phyloP scores from a whole-genome alignment of 2,329 filamentous ascomycete genomes.

The Penicillium crustosum region DNA sequence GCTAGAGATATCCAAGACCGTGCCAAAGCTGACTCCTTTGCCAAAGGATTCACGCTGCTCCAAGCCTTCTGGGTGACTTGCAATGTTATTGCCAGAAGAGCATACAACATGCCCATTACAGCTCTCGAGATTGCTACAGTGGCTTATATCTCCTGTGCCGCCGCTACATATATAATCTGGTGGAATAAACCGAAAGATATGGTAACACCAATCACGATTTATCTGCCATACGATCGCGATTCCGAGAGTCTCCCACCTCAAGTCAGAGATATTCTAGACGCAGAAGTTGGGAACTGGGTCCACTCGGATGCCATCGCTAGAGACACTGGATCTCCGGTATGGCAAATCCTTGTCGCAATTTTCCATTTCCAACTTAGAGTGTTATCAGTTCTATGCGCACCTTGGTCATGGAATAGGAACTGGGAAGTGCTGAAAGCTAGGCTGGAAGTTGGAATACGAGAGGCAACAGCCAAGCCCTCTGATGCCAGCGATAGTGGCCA shows the following conservation, averaged over 20 bases:
- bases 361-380: neutral
- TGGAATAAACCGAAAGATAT: constrained; percentile 23
- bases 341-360: neutral
- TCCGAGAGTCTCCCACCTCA: constrained; percentile 3
- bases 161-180: constrained; percentile 12
- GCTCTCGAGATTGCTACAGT: constrained; percentile 16
- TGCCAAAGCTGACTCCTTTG: constrained; percentile 16
- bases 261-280: constrained; percentile 1
- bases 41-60: constrained; percentile 13
- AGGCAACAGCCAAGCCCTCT: neutral
- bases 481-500: neutral
- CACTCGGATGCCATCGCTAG: neutral
- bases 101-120: constrained; percentile 11
- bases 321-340: neutral
- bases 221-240: constrained; percentile 5
- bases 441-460: neutral
- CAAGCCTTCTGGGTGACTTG: constrained; percentile 11
- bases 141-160: constrained; percentile 13
- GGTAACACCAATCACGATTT: constrained; percentile 14
- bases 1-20: constrained; percentile 15
- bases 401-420: neutral
- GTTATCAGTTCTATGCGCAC: neutral
- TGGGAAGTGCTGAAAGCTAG: neutral
- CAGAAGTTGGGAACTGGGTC: neutral
- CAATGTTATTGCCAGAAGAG: constrained; percentile 14